phyloP scores from a whole-genome alignment of 2,329 filamentous ascomycete genomes.

The Geosmithia flava region DNA sequence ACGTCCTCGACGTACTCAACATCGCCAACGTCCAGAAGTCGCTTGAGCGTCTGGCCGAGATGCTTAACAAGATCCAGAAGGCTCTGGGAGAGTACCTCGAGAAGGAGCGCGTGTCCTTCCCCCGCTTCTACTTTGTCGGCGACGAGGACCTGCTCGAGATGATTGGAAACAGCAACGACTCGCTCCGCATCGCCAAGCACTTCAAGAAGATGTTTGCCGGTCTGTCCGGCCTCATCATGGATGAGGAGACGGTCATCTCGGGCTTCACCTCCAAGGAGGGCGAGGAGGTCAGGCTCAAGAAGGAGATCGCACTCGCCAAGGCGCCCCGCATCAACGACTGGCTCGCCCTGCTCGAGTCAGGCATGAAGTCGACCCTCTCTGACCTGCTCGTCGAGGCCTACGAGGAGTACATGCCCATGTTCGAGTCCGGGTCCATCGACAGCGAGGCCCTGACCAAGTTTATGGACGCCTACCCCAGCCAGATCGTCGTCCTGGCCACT shows the following conservation, averaged over 20 bases:
- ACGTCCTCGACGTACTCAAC: conserved; percentile 88
- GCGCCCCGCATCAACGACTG: conserved; percentile 98
- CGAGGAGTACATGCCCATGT: conserved; percentile 68
- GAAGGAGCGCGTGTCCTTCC: conserved; percentile 93
- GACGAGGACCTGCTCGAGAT: conserved; percentile 98
- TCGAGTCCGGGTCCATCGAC: conserved; percentile 60
- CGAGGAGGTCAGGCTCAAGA: conserved; percentile 77
- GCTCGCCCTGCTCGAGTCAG: conserved; percentile 83
- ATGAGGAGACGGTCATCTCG: conserved; percentile 79
- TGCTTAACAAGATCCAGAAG: conserved; percentile 98
- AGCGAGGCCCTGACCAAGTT: conserved; percentile 62
- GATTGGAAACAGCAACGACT: conserved; percentile 98
- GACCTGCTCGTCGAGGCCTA: conserved; percentile 82
- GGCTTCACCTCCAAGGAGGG: conserved; percentile 94
- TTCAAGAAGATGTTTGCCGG: conserved; percentile 99
- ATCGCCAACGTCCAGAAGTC: conserved; percentile 96
- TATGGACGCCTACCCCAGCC: conserved; percentile 74
- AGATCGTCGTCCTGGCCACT: conserved; percentile 88
- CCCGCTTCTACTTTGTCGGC: conserved; percentile 97
- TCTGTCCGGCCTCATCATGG: conserved; percentile 78
- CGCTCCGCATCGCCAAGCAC: conserved; percentile 90
- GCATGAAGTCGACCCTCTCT: conserved; percentile 89
- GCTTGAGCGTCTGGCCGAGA: conserved; percentile 85
- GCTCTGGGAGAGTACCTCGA: conserved; percentile 97
- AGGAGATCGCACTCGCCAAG: conserved; percentile 82